phyloP scores from a whole-genome alignment of 116 monocot genomes.

The Papilionanthe hybrid region DNA sequence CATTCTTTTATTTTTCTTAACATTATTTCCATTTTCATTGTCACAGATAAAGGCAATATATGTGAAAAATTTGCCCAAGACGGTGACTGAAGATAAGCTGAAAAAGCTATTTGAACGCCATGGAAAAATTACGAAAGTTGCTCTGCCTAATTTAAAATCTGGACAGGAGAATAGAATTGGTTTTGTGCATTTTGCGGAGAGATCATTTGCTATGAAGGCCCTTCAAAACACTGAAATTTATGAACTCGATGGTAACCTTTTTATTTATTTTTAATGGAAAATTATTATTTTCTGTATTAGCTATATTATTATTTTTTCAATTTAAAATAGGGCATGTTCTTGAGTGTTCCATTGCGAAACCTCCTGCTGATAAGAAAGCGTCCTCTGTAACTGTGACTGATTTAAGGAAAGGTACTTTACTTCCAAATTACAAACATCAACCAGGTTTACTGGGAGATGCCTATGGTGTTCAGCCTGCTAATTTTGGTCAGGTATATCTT shows the following conservation, averaged over 20 bases:
- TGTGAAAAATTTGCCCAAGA: conserved; percentile 87
- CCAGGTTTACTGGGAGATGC: conserved; percentile 50
- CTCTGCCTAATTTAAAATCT: conserved; percentile 76
- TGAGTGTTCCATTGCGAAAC: conserved; percentile 90
- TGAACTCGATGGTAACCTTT: conserved; percentile 71
- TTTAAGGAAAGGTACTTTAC: conserved; percentile 39
- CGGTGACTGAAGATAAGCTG: conserved; percentile 72
- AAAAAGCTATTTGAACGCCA: conserved; percentile 74
- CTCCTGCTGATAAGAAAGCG: conserved; percentile 74
- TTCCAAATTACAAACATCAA: conserved; percentile 52
- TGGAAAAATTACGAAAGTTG: conserved; percentile 84
- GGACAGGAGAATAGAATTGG: conserved; percentile 85
- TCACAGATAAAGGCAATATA: conserved; percentile 81
- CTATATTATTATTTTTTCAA: background rate
- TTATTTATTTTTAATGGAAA: background rate
- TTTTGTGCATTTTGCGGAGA: conserved; percentile 90
- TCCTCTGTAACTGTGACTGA: conserved; percentile 29
- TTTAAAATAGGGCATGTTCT: conserved; percentile 60
- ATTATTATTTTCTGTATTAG: background rate
- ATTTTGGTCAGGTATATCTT: conserved; percentile 44
- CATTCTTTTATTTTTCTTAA: background rate
- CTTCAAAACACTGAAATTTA: conserved; percentile 80
- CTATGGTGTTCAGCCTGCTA: conserved; percentile 39
- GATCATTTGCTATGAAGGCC: conserved; percentile 79
- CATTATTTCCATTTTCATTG: conserved; percentile 3